Conservation (phyloP, 2,329 filamentous ascomycete species). For the Sporothrix inflata region DNA sequence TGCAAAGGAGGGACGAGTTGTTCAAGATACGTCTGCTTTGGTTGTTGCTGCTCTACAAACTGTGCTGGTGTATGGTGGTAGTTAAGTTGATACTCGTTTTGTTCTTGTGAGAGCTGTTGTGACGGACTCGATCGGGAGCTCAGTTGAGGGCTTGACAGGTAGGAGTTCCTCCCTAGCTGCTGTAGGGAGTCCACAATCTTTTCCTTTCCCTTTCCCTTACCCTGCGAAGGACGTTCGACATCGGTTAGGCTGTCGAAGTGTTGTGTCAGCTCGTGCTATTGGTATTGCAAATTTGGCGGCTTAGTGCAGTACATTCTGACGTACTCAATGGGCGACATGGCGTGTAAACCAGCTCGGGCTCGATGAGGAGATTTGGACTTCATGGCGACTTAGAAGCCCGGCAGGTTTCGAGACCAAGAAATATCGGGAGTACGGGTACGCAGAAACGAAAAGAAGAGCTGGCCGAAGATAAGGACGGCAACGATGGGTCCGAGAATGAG, state of each 20-base stretch:
- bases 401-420: neutral
- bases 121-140: neutral
- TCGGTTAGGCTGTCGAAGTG: neutral
- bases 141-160: neutral
- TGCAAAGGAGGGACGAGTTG: neutral
- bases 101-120: neutral
- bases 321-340: slow-evolving; percentile 9
- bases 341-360: neutral
- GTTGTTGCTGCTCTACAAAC: neutral
- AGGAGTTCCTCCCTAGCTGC: too few relatives aligned
- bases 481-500: slow-evolving; percentile 4
- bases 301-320: neutral
- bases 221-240: neutral
- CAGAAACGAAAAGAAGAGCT: neutral
- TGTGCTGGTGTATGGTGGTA: neutral
- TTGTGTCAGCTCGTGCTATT: neutral
- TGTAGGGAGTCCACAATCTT: neutral
- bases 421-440: neutral
- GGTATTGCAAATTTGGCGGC: neutral
- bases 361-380: neutral
- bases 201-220: neutral
- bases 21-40: neutral
- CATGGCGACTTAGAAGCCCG: neutral
- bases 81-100: neutral
- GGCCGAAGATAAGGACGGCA: neutral